These are phyloP conservation scores for Oryza coarctata DNA, from an alignment of 176 grass and related monocot genomes.

Conservation along the genomic window DNA sequence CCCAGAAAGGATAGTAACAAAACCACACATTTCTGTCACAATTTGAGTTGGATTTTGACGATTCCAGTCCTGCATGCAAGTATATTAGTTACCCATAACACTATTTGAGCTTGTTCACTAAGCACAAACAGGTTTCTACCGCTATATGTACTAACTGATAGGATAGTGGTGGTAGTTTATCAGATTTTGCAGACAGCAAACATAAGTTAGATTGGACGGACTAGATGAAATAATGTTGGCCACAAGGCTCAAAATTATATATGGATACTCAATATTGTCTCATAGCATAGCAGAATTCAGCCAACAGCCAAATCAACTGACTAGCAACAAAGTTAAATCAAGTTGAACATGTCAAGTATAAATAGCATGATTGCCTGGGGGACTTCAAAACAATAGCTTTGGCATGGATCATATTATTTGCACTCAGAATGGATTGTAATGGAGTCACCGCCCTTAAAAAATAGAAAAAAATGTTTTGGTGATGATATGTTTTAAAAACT, in stretches of 20 bases:
- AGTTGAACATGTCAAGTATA: neutral
- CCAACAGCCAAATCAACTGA: neutral
- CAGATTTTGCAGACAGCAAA: neutral
- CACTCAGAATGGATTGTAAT: neutral
- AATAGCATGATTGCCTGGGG: neutral
- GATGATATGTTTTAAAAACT: neutral
- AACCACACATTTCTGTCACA: constrained; percentile 93
- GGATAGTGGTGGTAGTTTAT: neutral
- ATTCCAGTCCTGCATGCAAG: constrained; percentile 82
- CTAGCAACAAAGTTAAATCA: neutral
- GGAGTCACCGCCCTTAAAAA: neutral
- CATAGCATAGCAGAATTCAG: neutral
- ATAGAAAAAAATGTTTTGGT: neutral
- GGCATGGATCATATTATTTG: neutral
- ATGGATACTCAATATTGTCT: neutral
- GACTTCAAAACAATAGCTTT: neutral
- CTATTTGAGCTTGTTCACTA: neutral
- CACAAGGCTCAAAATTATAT: constrained; percentile 5
- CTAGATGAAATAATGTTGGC: neutral
- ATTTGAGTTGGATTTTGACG: constrained; percentile 96
- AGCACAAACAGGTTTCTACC: neutral
- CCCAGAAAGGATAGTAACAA: constrained; percentile 89
- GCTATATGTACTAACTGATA: neutral
- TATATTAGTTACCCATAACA: constrained; percentile 7
- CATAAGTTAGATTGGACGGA: neutral